Base-by-base conservation (phyloP, 176 grass and related monocot species). In the Musa troglodytarum region DNA sequence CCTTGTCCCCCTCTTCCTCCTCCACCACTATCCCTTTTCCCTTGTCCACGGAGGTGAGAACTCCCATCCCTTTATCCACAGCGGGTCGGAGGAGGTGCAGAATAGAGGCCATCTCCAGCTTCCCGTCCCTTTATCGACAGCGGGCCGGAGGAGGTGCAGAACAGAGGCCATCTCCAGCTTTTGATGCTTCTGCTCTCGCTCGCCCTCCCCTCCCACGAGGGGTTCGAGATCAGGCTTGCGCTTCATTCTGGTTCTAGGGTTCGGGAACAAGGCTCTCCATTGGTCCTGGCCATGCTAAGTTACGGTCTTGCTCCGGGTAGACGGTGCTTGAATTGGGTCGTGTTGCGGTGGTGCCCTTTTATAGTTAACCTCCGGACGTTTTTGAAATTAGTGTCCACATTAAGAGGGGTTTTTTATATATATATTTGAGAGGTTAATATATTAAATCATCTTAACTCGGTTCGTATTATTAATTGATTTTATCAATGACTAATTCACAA, bases 21-120 rank as follows among this genome's bases (percentile, higher is more conserved):
- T 83, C 59, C 23, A 92, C 82, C 83, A 88, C 85, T 85, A 88
- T 88, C 3, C 89, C 89, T 74, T 92, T 92, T 28, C 86, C 89
- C 81, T 88, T 88, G 75, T 86, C 81, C 50, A 67, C 78, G 1
- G 83, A 65, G 10, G 66, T 25, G n/a, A 80, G 73, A 10, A 11
- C 77, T 28, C 55, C 85, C 68, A 9, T 76, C 80, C 77, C n/a
- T 28, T 22, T 3, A n/a, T 13, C 70, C 16, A 11, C 16, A 9
- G 1, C 19, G 8, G 19, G 10, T 9, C 3, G 29, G 29, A 34
- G 50, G 50, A 72, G 26, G 17, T n/a, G 49, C 50, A 1, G 9
- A 5, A 5, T 1, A 52, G 9, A 21, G 28, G 17, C 28, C 26
- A 16, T 62, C 62, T 68, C 63, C 50, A 24, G 61, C 69, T 83